A percentile compares a stretch with the other conserved stretches of the same genome.
These are phyloP conservation scores for Scheffersomyces lignicola DNA, from an alignment of 1,139 yeast species.

Conservation along the genomic window DNA sequence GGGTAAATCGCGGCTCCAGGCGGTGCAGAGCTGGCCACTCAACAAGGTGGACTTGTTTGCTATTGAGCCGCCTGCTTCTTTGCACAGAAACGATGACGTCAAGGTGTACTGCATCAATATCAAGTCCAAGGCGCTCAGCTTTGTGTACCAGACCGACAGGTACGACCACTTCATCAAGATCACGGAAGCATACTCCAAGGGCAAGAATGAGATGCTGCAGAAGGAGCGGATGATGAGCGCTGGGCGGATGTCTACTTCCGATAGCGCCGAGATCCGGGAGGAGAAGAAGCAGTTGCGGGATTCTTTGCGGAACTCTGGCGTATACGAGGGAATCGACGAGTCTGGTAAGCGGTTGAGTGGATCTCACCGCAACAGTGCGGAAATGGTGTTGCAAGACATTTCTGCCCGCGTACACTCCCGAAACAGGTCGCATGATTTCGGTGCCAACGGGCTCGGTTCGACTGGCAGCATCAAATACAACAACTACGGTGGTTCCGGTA, in stretches of 20 bases:
- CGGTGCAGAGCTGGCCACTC: conserved; percentile 80
- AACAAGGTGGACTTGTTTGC: conserved; percentile 60
- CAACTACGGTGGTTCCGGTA: conserved; percentile 11
- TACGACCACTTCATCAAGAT: conserved; percentile 59
- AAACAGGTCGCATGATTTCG: conserved; percentile 51
- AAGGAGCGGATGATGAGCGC: conserved; percentile 46
- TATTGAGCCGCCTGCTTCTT: conserved; percentile 17
- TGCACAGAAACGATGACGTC: conserved; percentile 18
- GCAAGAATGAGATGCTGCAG: conserved; percentile 59
- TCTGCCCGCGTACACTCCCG: conserved; percentile 58
- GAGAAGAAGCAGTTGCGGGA: conserved; percentile 44
- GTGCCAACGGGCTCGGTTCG: conserved; percentile 13
- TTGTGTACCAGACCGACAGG: conserved; percentile 66
- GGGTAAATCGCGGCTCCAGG: conserved; percentile 49
- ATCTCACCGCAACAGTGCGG: conserved; percentile 34
- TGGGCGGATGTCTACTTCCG: conserved; percentile 14
- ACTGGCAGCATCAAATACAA: conserved; percentile 8
- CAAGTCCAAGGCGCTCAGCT: conserved; percentile 48
- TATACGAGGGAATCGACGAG: conserved; percentile 26
- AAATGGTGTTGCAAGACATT: conserved; percentile 49
- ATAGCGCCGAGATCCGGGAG: conserved; percentile 25
- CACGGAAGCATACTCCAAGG: conserved; percentile 59
- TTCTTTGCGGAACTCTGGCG: conserved; percentile 40
- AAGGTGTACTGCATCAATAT: conserved; percentile 47
- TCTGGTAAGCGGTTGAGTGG: conserved; percentile 28